phyloP scores from a whole-genome alignment of 345 rosid genomes.

The Bruguiera parviflora region DNA sequence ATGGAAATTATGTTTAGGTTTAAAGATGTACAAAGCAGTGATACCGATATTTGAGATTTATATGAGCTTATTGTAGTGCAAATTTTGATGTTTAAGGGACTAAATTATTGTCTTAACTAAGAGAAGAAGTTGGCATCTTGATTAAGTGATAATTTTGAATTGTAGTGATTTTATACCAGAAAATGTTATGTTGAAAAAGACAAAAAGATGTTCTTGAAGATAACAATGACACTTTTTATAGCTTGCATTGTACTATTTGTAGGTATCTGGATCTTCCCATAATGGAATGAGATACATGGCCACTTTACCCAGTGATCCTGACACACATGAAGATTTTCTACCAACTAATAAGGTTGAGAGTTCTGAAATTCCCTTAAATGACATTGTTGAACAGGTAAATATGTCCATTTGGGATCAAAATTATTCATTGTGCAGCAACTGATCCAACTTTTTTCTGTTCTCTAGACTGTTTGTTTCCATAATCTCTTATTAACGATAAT shows the following conservation, averaged over 20 bases:
- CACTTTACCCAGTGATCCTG: conserved; percentile 64
- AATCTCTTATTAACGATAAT: conserved; percentile 9
- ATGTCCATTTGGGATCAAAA: not conserved
- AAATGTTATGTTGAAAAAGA: not conserved
- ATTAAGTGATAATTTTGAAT: not conserved
- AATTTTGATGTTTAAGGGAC: not conserved
- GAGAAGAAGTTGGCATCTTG: not conserved
- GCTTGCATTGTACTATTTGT: conserved; percentile 15
- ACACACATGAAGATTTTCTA: conserved; percentile 81
- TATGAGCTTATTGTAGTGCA: not conserved
- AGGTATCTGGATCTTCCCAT: conserved; percentile 46
- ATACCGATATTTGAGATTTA: too few species aligned
- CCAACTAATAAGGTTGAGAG: conserved; percentile 53
- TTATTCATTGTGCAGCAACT: not conserved
- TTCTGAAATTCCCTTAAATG: conserved; percentile 50
- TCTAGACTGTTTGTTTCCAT: not conserved
- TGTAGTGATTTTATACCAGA: not conserved
- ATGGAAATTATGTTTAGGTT: too few species aligned
- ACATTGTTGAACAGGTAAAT: conserved; percentile 71
- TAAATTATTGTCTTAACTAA: not conserved
- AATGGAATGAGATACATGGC: conserved; percentile 48
- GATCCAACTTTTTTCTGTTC: not conserved
- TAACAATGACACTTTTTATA: not conserved
- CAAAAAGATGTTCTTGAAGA: not conserved
- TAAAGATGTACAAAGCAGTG: too few species aligned